Percentiles rank a stretch among this genome's conserved stretches.
Conservation (phyloP, 208 protist genomes). For the Novymonas esmeraldas region DNA sequence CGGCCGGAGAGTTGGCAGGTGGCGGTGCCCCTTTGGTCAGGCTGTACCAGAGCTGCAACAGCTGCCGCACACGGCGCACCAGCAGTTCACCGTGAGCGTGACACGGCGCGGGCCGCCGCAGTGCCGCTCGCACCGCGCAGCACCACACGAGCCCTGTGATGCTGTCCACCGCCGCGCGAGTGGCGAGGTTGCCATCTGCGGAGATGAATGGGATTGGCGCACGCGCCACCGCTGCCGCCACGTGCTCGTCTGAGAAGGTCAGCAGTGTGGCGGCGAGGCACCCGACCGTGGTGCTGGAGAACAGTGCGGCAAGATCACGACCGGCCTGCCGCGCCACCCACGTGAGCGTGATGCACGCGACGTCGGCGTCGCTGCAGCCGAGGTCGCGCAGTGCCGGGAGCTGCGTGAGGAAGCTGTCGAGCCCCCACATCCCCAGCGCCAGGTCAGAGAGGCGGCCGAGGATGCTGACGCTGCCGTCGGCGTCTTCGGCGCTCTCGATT, state of each 20-base stretch:
- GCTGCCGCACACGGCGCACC: constrained; percentile 24
- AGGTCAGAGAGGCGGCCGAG: constrained; percentile 46
- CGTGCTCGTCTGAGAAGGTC: constrained; percentile 42
- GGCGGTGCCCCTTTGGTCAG: constrained; percentile 5
- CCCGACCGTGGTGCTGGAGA: constrained; percentile 33
- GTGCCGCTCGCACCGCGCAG: constrained; percentile 12
- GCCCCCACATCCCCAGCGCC: constrained; percentile 34
- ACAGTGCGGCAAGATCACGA: constrained; percentile 15
- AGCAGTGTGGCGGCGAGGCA: constrained; percentile 41
- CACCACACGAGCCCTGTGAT: constrained; percentile 31
- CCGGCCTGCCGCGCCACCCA: constrained; percentile 38
- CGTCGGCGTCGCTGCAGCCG: constrained; percentile 35
- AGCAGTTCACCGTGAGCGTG: constrained; percentile 8
- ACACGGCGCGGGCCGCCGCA: constrained; percentile 4
- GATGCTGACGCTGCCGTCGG: constrained; percentile 25
- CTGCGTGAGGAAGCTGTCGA: constrained; percentile 35
- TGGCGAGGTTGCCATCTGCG: constrained; percentile 19
- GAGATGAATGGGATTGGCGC: constrained; percentile 32
- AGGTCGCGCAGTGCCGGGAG: constrained; percentile 32
- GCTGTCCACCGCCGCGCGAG: constrained; percentile 15
- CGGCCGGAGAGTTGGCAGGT: neutral
- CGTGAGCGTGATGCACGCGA: constrained; percentile 34
- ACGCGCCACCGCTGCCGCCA: constrained; percentile 48
- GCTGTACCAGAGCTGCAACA: constrained; percentile 29
- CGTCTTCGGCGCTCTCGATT: constrained; percentile 33